Evolutionary conservation across 352 stramenopile genomes (phyloP).

Genomic region (Pythium guiyangense): DNA sequence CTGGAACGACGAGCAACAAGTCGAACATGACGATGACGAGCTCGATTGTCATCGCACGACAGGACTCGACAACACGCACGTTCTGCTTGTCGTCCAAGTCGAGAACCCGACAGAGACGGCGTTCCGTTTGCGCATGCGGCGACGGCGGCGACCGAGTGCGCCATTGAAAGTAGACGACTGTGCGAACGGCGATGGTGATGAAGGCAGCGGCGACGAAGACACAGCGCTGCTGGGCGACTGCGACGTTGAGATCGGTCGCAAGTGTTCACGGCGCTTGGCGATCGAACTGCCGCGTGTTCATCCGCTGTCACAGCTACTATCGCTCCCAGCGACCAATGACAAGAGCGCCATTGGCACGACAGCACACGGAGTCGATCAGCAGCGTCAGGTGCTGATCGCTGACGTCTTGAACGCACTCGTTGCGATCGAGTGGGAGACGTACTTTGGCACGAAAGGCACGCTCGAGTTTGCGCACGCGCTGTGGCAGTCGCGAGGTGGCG

Average conservation of each 20-base stretch:
- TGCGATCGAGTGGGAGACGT: constrained; percentile 49
- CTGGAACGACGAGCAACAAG: neutral
- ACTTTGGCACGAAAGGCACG: constrained; percentile 36
- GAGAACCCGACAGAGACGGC: constrained; percentile 69
- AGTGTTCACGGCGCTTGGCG: constrained; percentile 37
- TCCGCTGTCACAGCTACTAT: neutral
- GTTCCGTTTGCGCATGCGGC: constrained; percentile 42
- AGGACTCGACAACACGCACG: constrained; percentile 49
- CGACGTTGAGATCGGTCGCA: constrained; percentile 42
- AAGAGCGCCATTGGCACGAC: no score
- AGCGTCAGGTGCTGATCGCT: constrained; percentile 4
- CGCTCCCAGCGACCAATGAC: neutral
- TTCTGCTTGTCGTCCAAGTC: constrained; percentile 44
- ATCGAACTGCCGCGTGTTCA: constrained; percentile 35
- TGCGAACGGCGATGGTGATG: neutral
- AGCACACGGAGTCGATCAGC: no score
- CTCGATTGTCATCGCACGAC: neutral
- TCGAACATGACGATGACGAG: no score
- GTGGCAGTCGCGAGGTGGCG: constrained; percentile 6
- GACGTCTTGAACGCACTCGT: constrained; percentile 33
- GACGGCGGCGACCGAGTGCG: constrained; percentile 3
- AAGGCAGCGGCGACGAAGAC: neutral
- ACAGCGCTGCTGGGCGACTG: constrained; percentile 1
- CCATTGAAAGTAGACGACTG: neutral
- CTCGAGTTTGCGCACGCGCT: constrained; percentile 14